Base-by-base conservation (phyloP, 2,329 filamentous ascomycete genomes). In the Alternaria ethzedia region DNA sequence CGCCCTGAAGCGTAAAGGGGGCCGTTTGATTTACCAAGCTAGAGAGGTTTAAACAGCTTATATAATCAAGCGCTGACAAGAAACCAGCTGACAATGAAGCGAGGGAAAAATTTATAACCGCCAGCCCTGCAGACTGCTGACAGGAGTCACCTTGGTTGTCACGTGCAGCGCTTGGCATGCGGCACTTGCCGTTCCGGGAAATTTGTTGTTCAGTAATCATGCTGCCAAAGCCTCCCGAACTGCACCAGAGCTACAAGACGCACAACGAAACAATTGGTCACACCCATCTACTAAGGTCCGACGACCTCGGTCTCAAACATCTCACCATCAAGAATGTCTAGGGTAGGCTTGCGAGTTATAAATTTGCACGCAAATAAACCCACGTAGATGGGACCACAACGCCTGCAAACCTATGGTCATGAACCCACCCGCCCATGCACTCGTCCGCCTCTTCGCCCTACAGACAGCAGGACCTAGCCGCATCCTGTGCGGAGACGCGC, bases 401-500 rank as follows among this genome's bases (percentile, higher is more conserved):
- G 21, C 36, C 32, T 20, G 41, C 41, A 30, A 28, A 52, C n/a
- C 30, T 44, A 17, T 17, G 15, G 15, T 23, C 44, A 49, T 59
- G 25, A 49, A 62, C 49, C 54, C 47, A 49, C 28, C 43, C 46
- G 54, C 13, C 30, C 52, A 54, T 15, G 32, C 23, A 54, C 20
- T 44, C 50, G 43, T 41, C 59, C 51, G 56, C 56, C 30, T 32
- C 50, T 49, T 30, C 13, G 51, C 49, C 57, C 44, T 41, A 45
- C 45, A n/a, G 36, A 41, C 36, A 41, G 36, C 36, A 58, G n/a
- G 41, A 36, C 41, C 21, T 56, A 58, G 56, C 36, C 43, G 32
- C 21, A 30, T 54, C 59, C 63, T 69, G 59, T 64, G 54, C 57
- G 59, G 50, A 54, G 49, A 25, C 44, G 49, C 28, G 36, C 36